Percentiles rank a stretch among this genome's conserved stretches.
Evolutionary conservation across 148 eudicot species (phyloP).

Genomic region (Rheum nobile): DNA sequence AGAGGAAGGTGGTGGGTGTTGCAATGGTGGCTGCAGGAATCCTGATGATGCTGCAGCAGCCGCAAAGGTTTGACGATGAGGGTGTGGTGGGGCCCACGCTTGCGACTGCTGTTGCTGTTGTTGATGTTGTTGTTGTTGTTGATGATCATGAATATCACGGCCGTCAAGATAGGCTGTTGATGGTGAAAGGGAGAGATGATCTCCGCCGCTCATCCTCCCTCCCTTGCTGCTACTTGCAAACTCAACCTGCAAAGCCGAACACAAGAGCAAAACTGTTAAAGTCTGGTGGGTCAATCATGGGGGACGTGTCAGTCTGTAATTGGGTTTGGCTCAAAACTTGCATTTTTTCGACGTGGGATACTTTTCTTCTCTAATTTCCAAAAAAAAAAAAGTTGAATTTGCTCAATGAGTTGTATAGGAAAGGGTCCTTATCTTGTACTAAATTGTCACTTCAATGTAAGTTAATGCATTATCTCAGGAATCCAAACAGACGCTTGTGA

Average conservation of each 20-base stretch:
- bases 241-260: constrained; percentile 22
- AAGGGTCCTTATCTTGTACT: not conserved
- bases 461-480: no score
- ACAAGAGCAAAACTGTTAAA: not conserved
- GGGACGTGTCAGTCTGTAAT: no score
- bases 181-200: constrained; percentile 8
- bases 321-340: no score
- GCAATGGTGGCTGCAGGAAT: constrained; percentile 32
- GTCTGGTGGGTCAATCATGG: no score
- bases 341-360: no score
- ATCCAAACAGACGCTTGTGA: not conserved
- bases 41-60: constrained; percentile 99
- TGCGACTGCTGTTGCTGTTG: constrained; percentile 39
- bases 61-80: constrained; percentile 34
- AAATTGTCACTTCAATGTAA: no score
- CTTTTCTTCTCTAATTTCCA: no score
- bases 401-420: not conserved
- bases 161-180: not conserved
- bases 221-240: constrained; percentile 46
- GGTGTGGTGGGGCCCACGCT: constrained; percentile 18
- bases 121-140: constrained; percentile 1
- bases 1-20: not conserved
- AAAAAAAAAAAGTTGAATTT: not conserved
- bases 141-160: constrained; percentile 10
- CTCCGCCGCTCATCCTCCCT: constrained; percentile 14